These are phyloP conservation scores for Leccinum aurantiacum DNA, from an alignment of 768 basidiomycete species.

Conservation along the genomic window DNA sequence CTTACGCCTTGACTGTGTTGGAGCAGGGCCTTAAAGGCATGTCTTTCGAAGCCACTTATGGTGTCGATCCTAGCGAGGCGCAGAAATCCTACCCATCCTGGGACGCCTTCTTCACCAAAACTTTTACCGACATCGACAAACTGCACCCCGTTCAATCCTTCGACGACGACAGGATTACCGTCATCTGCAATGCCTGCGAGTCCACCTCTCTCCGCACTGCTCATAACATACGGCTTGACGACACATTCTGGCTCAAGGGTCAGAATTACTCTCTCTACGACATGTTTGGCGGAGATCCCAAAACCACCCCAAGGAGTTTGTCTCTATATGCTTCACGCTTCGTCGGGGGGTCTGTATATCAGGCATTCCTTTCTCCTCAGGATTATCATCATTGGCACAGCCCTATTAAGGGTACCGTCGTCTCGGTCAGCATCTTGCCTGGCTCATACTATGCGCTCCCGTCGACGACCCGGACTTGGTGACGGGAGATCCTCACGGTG, in stretches of 20 bases:
- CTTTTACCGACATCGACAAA: constrained; percentile 23
- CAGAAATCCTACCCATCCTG: constrained; percentile 26
- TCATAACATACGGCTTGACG: constrained; percentile 39
- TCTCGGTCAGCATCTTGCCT: too few species aligned
- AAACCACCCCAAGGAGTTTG: too few species aligned
- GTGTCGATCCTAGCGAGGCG: constrained; percentile 1
- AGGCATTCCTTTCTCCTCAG: too few species aligned
- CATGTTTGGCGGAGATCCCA: too few species aligned
- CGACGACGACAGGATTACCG: neutral
- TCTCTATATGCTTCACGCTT: too few species aligned
- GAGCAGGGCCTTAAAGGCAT: neutral
- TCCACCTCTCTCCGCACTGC: constrained; percentile 39
- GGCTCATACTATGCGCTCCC: too few species aligned
- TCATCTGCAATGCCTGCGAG: constrained; percentile 56
- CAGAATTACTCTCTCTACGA: too few species aligned
- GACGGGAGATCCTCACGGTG: too few species aligned
- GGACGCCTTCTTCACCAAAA: constrained; percentile 57
- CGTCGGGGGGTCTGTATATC: too few species aligned
- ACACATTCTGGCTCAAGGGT: constrained; percentile 62
- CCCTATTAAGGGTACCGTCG: too few species aligned
- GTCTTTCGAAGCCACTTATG: constrained; percentile 1
- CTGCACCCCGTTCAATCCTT: neutral
- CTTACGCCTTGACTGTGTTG: neutral
- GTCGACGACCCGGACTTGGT: too few species aligned
- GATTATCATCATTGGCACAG: too few species aligned